These are phyloP conservation scores for Mrakia frigida DNA, from an alignment of 768 basidiomycete genomes.

Conservation along the genomic window DNA sequence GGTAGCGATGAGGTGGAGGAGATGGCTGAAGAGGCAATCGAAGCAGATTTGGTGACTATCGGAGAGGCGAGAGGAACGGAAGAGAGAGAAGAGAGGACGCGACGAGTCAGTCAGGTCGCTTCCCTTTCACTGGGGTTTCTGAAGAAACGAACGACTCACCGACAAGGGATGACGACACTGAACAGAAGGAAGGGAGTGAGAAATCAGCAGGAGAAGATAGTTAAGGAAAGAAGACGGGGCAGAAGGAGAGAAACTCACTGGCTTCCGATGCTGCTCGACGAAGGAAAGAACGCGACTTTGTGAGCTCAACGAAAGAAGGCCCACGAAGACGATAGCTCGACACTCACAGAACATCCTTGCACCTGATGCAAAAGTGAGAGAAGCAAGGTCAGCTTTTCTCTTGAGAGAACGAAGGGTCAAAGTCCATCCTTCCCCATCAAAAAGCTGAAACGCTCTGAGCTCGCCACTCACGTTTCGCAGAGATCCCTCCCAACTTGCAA, in stretches of 20 bases:
- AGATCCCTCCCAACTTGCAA: background rate
- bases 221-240: background rate
- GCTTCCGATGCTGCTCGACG: background rate
- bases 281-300: background rate
- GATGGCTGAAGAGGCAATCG: background rate
- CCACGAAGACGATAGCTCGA: background rate
- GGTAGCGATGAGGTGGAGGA: background rate
- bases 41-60: background rate
- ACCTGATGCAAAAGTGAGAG: background rate
- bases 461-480: background rate
- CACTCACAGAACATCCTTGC: constrained; percentile 1
- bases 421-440: background rate
- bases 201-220: background rate
- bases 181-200: background rate
- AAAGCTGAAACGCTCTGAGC: background rate
- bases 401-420: background rate
- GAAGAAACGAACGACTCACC: background rate
- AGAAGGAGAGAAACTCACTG: background rate
- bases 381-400: background rate
- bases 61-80: background rate
- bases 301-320: background rate
- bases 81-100: background rate
- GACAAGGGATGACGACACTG: constrained; percentile 1
- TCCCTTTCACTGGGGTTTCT: background rate
- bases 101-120: background rate